Evolutionary conservation across 257 asterid genomes (phyloP), one percentile per base, ranked within the genome.

Genomic region (Solanum rostratum): DNA sequence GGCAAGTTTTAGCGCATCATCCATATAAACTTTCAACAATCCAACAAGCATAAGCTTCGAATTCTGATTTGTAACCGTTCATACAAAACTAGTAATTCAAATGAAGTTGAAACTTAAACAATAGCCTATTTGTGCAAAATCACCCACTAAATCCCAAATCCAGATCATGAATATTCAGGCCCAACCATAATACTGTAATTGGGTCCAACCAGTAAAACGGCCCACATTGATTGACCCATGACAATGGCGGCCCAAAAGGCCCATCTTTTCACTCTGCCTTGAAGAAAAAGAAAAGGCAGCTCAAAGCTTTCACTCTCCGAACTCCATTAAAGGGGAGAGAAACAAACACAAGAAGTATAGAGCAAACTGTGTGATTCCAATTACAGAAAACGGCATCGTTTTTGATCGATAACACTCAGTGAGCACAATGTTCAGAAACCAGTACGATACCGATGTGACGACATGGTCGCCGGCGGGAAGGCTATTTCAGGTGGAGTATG

Each of bases 391-490:
- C 52, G 29, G 19, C 78, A 37, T 41, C 78, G 29, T 19, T 37
- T 37, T 69, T 18, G 27, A 68, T 68, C 15, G 78, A 33, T 18
- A 68, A 10, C 3, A 18, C 22, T 68, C 19, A 16, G 78, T 37
- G 15, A 18, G 14, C 59, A 92, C 85, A 79, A 97, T 97, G 99
- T 95, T 95, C 82, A 88, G 98, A 57, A 97, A 97, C 88, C 99
- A 97, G 90, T 97, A 97, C 90, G 99, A 97, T 54, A 95, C 99
- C 79, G 99, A 97, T 74, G 99, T 97, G 80, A 97, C 99, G 49
- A 94, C 99, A 80, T 97, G 99, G 99, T 93, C 99, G 53, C 99
- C 98, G 87, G 97, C 98, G 69, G 98, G 98, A 85, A 87, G 98
- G 84, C 88, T 97, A 9, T 97, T 97, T 84, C 98, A 97, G 82